Base-by-base conservation (phyloP, 1,284 basidiomycete genomes). In the Pisolithus thermaeus region DNA sequence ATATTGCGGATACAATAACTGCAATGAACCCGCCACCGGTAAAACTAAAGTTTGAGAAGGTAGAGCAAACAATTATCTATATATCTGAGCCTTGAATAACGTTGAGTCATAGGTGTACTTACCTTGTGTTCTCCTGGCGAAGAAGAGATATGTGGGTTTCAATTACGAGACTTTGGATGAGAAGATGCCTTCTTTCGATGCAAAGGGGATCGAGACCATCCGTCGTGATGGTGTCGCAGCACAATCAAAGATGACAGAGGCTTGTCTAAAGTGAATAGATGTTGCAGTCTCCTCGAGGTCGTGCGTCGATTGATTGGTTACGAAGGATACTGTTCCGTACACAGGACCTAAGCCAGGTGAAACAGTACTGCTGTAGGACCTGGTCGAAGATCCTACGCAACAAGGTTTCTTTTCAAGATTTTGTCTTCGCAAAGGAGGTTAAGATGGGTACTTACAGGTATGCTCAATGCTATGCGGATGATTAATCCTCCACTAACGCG, bases 21-120 rank as follows among this genome's bases (percentile, higher is more conserved):
- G 76, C 80, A 1, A 73, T 82, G 64, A 98, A 98, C 61, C 97
- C 95, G 0, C 78, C 83, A 7, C 97, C 96, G 0, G 78, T 99
- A 57, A 97, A 94, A 69, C 80, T 99, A 54, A 97, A 97, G 68
- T 97, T 99, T 59, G 97, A 99, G 66, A 99, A 99, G 79, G 93
- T 87, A 40, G 25, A 7, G 25, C 25, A 44, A 11, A 23, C 18
- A 38, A n/a, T 25, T 30, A 11, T 20, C n/a, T 43, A 27, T 22
- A 40, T 42, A 12, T 28, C 28, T 18, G 22, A 23, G 40, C 20
- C 27, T 52, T 28, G 23, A 44, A 35, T 46, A 4, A 49, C 6
- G 12, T 22, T 25, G 11, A 7, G 27, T 25, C 12, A 9, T 55
- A 93, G 90, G 90, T 98, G 4, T 99, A 97, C 68, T 79, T 94